A percentile compares a stretch with the other conserved stretches of the same genome.
Evolutionary conservation across 805 yeast species (phyloP).

Genomic region (Novakomyces olei): DNA sequence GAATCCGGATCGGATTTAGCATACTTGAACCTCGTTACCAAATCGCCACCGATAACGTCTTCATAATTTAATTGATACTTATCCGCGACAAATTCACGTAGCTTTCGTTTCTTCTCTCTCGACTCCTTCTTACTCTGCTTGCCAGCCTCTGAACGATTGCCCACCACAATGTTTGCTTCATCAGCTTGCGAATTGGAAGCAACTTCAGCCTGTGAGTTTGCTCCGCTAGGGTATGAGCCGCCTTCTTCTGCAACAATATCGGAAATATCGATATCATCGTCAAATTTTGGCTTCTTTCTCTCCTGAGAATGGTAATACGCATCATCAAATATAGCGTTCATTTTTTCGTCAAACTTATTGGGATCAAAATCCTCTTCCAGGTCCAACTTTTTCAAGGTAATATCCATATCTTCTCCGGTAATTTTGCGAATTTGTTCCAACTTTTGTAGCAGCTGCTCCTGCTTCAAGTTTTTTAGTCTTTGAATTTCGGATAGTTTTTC

Average conservation of each 20-base stretch:
- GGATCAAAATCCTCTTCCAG: constrained; percentile 65
- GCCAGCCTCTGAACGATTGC: neutral
- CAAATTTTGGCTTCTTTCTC: constrained; percentile 40
- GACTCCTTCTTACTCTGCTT: constrained; percentile 44
- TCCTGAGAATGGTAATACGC: constrained; percentile 44
- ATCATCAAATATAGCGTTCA: constrained; percentile 70
- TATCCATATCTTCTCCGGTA: constrained; percentile 32
- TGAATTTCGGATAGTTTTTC: constrained; percentile 39
- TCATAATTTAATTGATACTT: constrained; percentile 32
- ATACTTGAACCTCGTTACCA: constrained; percentile 36
- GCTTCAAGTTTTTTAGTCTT: constrained; percentile 52
- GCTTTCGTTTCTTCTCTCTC: constrained; percentile 37
- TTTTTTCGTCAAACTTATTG: constrained; percentile 75
- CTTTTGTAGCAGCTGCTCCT: constrained; percentile 56
- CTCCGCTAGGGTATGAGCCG: no score
- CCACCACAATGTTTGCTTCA: no score
- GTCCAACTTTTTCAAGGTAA: constrained; percentile 45
- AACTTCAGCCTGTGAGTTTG: no score
- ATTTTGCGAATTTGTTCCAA: constrained; percentile 41
- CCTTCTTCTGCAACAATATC: constrained; percentile 18
- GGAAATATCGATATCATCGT: constrained; percentile 31
- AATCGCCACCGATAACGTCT: constrained; percentile 24
- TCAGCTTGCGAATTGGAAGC: no score
- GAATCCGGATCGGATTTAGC: constrained; percentile 90
- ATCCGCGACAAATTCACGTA: constrained; percentile 57